These are phyloP conservation scores for Pleurotus eryngii DNA, from an alignment of 768 basidiomycete genomes.

Conservation along the genomic window DNA sequence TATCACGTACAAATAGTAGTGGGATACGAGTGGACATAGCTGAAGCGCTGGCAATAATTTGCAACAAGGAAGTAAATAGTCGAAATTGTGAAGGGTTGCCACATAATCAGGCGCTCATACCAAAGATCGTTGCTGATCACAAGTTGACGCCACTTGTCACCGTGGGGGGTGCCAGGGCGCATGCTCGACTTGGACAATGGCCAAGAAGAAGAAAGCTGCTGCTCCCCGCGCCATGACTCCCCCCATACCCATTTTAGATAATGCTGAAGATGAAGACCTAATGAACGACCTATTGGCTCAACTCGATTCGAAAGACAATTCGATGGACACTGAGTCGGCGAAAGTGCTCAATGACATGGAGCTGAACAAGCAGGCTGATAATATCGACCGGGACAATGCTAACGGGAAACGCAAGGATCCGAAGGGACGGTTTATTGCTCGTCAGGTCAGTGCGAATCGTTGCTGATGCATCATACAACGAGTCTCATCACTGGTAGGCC, in stretches of 20 bases:
- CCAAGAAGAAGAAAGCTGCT: constrained; percentile 45
- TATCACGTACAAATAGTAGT: constrained; percentile 29
- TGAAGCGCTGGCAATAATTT: neutral
- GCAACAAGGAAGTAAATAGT: neutral
- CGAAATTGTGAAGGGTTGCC: neutral
- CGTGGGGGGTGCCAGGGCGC: no score
- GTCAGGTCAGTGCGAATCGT: constrained; percentile 49
- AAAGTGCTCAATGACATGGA: constrained; percentile 47
- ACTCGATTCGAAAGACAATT: constrained; percentile 61
- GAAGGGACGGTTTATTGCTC: constrained; percentile 64
- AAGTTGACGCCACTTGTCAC: no score
- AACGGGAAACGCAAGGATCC: constrained; percentile 47
- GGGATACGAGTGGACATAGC: constrained; percentile 29
- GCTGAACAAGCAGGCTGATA: constrained; percentile 29
- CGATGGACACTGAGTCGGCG: constrained; percentile 47
- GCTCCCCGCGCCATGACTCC: constrained; percentile 22
- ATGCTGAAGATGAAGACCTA: constrained; percentile 50
- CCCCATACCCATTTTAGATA: constrained; percentile 23
- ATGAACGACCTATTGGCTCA: constrained; percentile 76
- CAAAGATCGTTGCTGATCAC: no score
- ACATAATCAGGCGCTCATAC: neutral
- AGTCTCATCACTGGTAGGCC: constrained; percentile 42
- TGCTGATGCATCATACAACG: neutral
- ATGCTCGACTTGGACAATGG: neutral
- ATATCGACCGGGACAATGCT: constrained; percentile 11